Percentiles rank a stretch among this genome's conserved stretches.
Conservation (phyloP, 106 monocot species). For the Platanthera zijinensis region DNA sequence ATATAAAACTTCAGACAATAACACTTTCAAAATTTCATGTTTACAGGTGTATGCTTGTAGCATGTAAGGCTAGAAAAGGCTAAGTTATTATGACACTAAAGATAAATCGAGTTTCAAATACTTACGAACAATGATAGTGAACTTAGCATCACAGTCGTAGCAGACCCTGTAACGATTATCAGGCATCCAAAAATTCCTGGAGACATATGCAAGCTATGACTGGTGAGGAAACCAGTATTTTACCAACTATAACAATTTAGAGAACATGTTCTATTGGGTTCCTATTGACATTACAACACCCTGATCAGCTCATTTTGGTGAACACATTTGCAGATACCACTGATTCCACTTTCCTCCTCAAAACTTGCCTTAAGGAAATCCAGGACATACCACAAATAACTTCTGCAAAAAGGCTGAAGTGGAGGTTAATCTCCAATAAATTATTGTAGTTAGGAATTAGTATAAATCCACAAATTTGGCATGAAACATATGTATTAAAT, state of each 20-base stretch:
- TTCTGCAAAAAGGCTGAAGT: too few relatives aligned
- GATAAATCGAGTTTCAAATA: too few relatives aligned
- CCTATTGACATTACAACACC: too few relatives aligned
- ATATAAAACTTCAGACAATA: neutral
- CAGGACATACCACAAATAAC: too few relatives aligned
- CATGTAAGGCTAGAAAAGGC: too few relatives aligned
- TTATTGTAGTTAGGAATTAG: neutral
- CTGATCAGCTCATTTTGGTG: too few relatives aligned
- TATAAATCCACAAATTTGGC: neutral
- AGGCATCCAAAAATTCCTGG: constrained; percentile 87
- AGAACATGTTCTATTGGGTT: constrained; percentile 17
- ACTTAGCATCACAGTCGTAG: constrained; percentile 22
- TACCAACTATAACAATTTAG: constrained; percentile 36
- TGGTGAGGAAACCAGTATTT: constrained; percentile 58
- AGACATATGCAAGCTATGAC: constrained; percentile 43
- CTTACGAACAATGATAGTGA: too few relatives aligned
- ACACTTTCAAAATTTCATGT: neutral
- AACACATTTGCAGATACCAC: too few relatives aligned
- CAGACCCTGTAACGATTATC: constrained; percentile 73
- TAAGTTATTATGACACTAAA: too few relatives aligned
- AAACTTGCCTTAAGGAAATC: too few relatives aligned
- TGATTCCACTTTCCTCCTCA: too few relatives aligned
- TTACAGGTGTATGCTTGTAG: too few relatives aligned
- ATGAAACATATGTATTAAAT: neutral
- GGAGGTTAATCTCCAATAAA: neutral